These are phyloP conservation scores for Plasmodium yoelii DNA, from an alignment of 169 alveolate species.

Conservation along the genomic window DNA sequence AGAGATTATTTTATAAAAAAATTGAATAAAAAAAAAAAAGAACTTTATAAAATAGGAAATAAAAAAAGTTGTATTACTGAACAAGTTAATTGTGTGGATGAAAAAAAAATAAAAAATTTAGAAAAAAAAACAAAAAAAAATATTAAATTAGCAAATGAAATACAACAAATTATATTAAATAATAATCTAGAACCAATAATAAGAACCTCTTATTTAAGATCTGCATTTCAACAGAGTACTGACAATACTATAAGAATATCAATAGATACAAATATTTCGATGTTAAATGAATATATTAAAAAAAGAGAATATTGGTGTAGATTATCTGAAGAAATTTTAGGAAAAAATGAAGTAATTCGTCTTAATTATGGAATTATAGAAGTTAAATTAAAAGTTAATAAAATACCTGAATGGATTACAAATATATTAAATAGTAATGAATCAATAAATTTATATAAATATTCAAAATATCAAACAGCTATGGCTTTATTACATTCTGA, in stretches of 20 bases:
- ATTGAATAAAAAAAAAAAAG: constrained; percentile 33
- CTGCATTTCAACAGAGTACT: constrained; percentile 85
- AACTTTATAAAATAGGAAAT: not conserved
- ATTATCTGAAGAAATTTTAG: constrained; percentile 84
- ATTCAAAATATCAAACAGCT: constrained; percentile 84
- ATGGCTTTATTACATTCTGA: constrained; percentile 83
- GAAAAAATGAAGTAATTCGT: constrained; percentile 80
- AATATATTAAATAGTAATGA: constrained; percentile 76
- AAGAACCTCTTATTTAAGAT: constrained; percentile 85
- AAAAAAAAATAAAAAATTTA: not conserved
- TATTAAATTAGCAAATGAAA: constrained; percentile 78
- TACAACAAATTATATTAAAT: constrained; percentile 77
- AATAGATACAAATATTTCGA: constrained; percentile 85
- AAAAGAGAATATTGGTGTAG: constrained; percentile 86
- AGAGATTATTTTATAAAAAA: constrained; percentile 34
- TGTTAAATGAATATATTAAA: constrained; percentile 79
- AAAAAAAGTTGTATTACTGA: not conserved
- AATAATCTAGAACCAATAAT: constrained; percentile 83
- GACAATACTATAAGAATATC: constrained; percentile 83
- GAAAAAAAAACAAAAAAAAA: constrained; percentile 58
- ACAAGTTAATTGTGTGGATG: no score
- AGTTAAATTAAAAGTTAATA: constrained; percentile 80
- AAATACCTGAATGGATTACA: constrained; percentile 81
- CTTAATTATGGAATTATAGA: constrained; percentile 82
- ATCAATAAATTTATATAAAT: constrained; percentile 81